Evolutionary conservation across 352 stramenopile genomes (phyloP).

Genomic region (Pythium graminicola): DNA sequence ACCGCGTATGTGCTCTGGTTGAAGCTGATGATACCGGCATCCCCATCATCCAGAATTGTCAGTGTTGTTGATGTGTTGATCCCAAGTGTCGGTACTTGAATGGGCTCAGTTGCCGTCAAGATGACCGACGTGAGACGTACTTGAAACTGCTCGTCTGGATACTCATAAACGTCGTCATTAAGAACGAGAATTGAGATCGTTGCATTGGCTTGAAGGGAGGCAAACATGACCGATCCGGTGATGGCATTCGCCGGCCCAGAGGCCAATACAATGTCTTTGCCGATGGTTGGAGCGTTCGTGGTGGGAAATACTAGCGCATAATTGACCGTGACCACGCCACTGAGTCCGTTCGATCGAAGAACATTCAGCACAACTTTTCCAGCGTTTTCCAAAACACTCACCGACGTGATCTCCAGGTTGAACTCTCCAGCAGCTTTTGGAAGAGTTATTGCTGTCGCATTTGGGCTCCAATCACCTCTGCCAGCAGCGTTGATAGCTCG

Average conservation of each 20-base stretch:
- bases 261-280: slow-evolving; percentile 30
- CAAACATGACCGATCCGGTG: slow-evolving; percentile 30
- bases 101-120: neutral
- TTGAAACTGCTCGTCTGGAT: slow-evolving; percentile 32
- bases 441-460: slow-evolving; percentile 24
- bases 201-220: slow-evolving; percentile 20
- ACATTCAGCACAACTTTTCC: slow-evolving; percentile 28
- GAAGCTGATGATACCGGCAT: slow-evolving; percentile 54
- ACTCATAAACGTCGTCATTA: slow-evolving; percentile 41
- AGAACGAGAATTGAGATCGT: slow-evolving; percentile 34
- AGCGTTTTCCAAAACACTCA: slow-evolving; percentile 38
- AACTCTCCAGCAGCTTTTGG: slow-evolving; percentile 52
- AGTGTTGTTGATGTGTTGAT: slow-evolving; percentile 27
- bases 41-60: slow-evolving; percentile 54
- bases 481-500: slow-evolving; percentile 31
- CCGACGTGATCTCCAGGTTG: slow-evolving; percentile 23
- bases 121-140: slow-evolving; percentile 28
- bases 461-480: slow-evolving; percentile 30
- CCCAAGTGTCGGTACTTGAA: slow-evolving; percentile 30
- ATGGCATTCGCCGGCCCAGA: slow-evolving; percentile 10
- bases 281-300: slow-evolving; percentile 23
- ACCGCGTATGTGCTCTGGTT: slow-evolving; percentile 25
- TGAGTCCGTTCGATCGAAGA: slow-evolving; percentile 37
- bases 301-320: neutral
- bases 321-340: slow-evolving; percentile 33